Conservation (phyloP, 2,329 filamentous ascomycete species). For the Epichloe sylvatica region DNA sequence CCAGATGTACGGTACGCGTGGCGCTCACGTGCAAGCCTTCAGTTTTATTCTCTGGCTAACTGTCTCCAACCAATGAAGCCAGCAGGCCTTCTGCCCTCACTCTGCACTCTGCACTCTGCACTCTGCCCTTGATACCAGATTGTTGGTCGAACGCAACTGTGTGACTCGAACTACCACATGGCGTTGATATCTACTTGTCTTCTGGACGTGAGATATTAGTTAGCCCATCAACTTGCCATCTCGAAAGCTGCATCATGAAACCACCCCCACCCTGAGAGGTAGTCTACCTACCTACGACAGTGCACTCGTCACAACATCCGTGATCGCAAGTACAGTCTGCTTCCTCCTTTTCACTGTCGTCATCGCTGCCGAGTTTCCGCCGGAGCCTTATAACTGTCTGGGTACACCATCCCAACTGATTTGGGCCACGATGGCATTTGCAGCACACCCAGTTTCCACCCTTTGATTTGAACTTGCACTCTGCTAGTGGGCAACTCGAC, state of each 20-base stretch:
- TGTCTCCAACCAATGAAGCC: no score
- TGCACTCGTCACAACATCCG: slow-evolving; percentile 37
- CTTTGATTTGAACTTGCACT: slow-evolving; percentile 36
- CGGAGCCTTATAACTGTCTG: slow-evolving; percentile 20
- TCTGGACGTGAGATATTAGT: not conserved
- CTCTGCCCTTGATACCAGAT: no score
- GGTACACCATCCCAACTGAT: slow-evolving; percentile 39
- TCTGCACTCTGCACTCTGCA: no score
- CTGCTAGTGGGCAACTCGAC: slow-evolving; percentile 32
- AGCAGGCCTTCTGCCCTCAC: no score
- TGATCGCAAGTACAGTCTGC: slow-evolving; percentile 34
- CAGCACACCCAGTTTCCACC: slow-evolving; percentile 42
- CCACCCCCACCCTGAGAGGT: not conserved
- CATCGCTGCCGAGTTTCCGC: slow-evolving; percentile 13
- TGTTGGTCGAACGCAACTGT: no score
- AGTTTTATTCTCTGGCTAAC: no score
- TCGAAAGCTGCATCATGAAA: not conserved
- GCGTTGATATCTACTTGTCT: not conserved
- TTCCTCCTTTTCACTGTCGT: slow-evolving; percentile 21
- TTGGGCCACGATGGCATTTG: slow-evolving; percentile 35
- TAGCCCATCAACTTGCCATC: not conserved
- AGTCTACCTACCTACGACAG: slow-evolving; percentile 25
- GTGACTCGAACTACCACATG: not conserved
- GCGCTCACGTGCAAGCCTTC: no score
- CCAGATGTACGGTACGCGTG: no score